A percentile compares a stretch with the other conserved stretches of the same genome.
Evolutionary conservation across 1,284 basidiomycete genomes (phyloP).

Genomic region (Irpex rosettiformis): DNA sequence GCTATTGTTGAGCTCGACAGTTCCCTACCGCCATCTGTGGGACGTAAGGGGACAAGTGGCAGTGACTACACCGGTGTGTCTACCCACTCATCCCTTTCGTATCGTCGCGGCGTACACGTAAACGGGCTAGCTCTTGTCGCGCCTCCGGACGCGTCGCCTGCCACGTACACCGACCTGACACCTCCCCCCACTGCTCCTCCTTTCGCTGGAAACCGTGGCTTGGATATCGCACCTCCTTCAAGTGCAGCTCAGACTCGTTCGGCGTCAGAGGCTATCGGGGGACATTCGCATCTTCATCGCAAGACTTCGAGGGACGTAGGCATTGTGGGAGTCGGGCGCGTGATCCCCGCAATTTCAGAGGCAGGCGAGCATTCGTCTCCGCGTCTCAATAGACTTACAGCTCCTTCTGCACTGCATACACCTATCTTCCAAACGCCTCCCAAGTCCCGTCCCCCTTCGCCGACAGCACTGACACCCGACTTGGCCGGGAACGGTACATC

Average conservation of each 20-base stretch:
- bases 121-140: constrained; percentile 60
- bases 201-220: constrained; percentile 18
- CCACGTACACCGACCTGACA: constrained; percentile 45
- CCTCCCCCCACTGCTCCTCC: constrained; percentile 48
- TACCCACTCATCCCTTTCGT: constrained; percentile 31
- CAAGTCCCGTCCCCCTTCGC: constrained; percentile 45
- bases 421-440: constrained; percentile 52
- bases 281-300: constrained; percentile 23
- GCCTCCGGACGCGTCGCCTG: constrained; percentile 63
- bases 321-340: constrained; percentile 43
- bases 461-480: constrained; percentile 33
- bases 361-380: background rate
- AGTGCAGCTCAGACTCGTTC: constrained; percentile 38
- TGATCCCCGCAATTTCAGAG: constrained; percentile 13
- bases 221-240: constrained; percentile 15
- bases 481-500: constrained; percentile 24
- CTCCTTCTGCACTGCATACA: constrained; percentile 22
- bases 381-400: constrained; percentile 6
- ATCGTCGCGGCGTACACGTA: constrained; percentile 44
- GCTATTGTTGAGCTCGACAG: constrained; percentile 58
- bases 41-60: constrained; percentile 23
- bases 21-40: constrained; percentile 18
- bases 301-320: constrained; percentile 54
- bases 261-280: constrained; percentile 40
- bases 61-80: constrained; percentile 11